Evolutionary conservation across 1,284 basidiomycete species (phyloP).

Genomic region (Tilletia caries): DNA sequence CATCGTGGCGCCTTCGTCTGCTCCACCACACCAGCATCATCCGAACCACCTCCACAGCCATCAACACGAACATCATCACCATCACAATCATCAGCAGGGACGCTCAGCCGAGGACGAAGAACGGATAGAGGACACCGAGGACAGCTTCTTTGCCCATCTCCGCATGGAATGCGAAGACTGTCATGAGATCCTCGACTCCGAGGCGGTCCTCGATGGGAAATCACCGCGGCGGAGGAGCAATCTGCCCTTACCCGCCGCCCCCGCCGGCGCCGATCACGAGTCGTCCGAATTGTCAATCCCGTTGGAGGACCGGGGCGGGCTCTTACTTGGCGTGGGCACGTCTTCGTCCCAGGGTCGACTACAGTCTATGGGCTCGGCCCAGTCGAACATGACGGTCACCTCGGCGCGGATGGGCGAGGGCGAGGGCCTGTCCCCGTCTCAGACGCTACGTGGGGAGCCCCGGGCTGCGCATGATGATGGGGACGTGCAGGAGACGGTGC

Average conservation of each 20-base stretch:
- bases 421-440: too few relatives aligned
- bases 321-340: too few relatives aligned
- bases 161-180: conserved; percentile 38
- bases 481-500: too few relatives aligned
- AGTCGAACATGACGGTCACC: too few relatives aligned
- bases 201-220: conserved; percentile 25
- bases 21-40: background rate
- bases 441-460: too few relatives aligned
- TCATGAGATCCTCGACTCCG: conserved; percentile 35
- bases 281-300: too few relatives aligned
- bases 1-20: background rate
- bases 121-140: conserved; percentile 19
- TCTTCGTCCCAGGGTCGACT: background rate
- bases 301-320: background rate
- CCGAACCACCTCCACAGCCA: background rate
- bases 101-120: background rate
- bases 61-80: background rate
- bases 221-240: conserved; percentile 19
- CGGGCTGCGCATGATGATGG: too few relatives aligned
- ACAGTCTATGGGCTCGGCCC: background rate
- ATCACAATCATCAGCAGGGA: background rate
- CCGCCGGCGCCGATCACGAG: too few relatives aligned
- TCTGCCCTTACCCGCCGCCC: background rate
- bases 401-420: too few relatives aligned
- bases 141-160: conserved; percentile 41